A percentile compares a stretch with the other conserved stretches of the same genome.
Evolutionary conservation across 2,329 filamentous ascomycete species (phyloP).

Genomic region (Sordariomycetes sp.): DNA sequence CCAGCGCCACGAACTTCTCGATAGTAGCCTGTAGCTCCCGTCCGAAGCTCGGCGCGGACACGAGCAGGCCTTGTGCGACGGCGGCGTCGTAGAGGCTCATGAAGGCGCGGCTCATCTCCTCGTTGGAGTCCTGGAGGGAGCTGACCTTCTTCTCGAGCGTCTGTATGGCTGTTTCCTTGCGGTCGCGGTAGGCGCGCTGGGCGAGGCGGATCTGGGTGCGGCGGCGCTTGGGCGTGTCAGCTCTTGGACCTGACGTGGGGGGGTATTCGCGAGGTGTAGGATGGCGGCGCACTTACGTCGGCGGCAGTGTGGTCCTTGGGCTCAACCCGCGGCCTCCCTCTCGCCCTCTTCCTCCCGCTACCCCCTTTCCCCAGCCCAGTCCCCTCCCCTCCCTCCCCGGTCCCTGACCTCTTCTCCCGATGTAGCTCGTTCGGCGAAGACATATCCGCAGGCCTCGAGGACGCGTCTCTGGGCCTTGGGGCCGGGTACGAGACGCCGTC

Average conservation of each 20-base stretch:
- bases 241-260: background rate
- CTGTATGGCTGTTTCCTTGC: slow-evolving; percentile 72
- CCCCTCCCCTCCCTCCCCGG: background rate
- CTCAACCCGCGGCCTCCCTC: slow-evolving; percentile 64
- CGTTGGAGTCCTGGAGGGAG: slow-evolving; percentile 53
- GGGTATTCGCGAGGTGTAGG: background rate
- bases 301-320: slow-evolving; percentile 65
- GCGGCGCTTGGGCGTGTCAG: slow-evolving; percentile 43
- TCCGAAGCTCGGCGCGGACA: slow-evolving; percentile 41
- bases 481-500: slow-evolving; percentile 15
- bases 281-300: slow-evolving; percentile 46
- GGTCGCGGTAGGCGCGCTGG: slow-evolving; percentile 70
- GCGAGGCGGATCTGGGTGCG: slow-evolving; percentile 80
- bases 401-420: slow-evolving; percentile 5
- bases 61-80: slow-evolving; percentile 40
- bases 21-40: slow-evolving; percentile 42
- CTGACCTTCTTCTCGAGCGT: slow-evolving; percentile 58
- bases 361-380: too few relatives aligned
- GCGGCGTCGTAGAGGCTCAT: slow-evolving; percentile 51
- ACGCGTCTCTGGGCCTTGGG: slow-evolving; percentile 6
- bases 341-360: slow-evolving; percentile 40
- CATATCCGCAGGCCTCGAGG: background rate
- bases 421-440: background rate
- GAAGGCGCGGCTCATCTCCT: slow-evolving; percentile 63
- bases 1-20: slow-evolving; percentile 42